phyloP scores from a whole-genome alignment of 2,329 filamentous ascomycete genomes.

The Xylariaceae sp. region DNA sequence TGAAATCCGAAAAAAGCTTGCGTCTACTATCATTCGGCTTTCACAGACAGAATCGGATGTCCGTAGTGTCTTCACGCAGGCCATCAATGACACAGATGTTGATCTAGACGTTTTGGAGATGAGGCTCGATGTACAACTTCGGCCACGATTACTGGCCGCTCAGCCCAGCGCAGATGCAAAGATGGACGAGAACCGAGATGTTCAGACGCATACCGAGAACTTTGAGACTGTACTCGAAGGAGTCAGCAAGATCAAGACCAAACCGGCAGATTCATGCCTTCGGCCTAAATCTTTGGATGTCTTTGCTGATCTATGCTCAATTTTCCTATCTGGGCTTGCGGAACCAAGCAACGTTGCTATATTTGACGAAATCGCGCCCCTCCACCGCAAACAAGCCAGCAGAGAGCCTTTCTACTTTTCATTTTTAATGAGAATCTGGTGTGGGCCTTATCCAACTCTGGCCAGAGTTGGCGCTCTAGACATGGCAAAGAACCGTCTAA shows the following conservation, averaged over 20 bases:
- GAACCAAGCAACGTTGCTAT: slow-evolving; percentile 47
- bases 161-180: slow-evolving; percentile 56
- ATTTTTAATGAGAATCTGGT: slow-evolving; percentile 79
- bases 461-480: slow-evolving; percentile 73
- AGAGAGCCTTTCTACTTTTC: slow-evolving; percentile 72
- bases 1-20: slow-evolving; percentile 66
- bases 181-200: slow-evolving; percentile 48
- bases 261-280: slow-evolving; percentile 57
- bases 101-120: slow-evolving; percentile 78
- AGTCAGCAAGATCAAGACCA: slow-evolving; percentile 39
- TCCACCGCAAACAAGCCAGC: slow-evolving; percentile 60
- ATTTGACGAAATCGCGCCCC: slow-evolving; percentile 61
- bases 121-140: slow-evolving; percentile 73
- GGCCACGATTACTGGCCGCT: slow-evolving; percentile 59
- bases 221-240: slow-evolving; percentile 37
- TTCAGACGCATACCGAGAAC: slow-evolving; percentile 26
- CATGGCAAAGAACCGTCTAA: slow-evolving; percentile 63
- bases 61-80: slow-evolving; percentile 68
- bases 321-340: slow-evolving; percentile 54
- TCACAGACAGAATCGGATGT: slow-evolving; percentile 64
- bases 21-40: slow-evolving; percentile 69
- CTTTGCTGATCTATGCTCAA: slow-evolving; percentile 63
- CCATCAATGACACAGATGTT: slow-evolving; percentile 69
- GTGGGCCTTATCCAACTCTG: slow-evolving; percentile 70
- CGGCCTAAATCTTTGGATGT: slow-evolving; percentile 55